Evolutionary conservation across 2,329 filamentous ascomycete genomes (phyloP).

Genomic region (Aspergillus sp.): DNA sequence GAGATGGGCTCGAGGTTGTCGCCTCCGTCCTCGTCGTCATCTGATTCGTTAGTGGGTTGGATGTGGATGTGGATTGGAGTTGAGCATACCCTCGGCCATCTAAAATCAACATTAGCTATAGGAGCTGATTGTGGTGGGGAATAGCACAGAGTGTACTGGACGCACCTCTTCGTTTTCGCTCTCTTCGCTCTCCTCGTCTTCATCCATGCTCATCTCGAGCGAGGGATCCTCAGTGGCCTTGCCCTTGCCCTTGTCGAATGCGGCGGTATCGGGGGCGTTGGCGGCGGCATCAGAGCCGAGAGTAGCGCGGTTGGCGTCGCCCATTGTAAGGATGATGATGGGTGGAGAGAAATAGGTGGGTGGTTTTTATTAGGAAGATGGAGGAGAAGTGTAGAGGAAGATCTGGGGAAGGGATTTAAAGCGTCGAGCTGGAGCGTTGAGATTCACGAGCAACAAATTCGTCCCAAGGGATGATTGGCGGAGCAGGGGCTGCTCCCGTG

Average conservation of each 20-base stretch:
- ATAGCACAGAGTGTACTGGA: not conserved
- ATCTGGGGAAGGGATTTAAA: constrained; percentile 42
- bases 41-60: constrained; percentile 8
- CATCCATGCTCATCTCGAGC: constrained; percentile 68
- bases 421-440: no score
- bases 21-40: constrained; percentile 72
- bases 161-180: constrained; percentile 49
- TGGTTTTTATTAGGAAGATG: constrained; percentile 14
- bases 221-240: constrained; percentile 61
- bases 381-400: constrained; percentile 58
- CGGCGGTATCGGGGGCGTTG: constrained; percentile 32
- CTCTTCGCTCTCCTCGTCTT: constrained; percentile 70
- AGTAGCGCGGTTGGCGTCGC: constrained; percentile 30
- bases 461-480: constrained; percentile 20
- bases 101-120: constrained; percentile 20
- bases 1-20: constrained; percentile 91
- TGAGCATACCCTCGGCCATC: constrained; percentile 4
- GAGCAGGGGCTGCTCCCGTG: constrained; percentile 18
- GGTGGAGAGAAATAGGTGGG: not conserved
- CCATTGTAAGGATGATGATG: constrained; percentile 29
- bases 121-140: not conserved
- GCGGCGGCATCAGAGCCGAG: constrained; percentile 41
- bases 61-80: not conserved
- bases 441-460: constrained; percentile 48
- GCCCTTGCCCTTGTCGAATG: constrained; percentile 77